Base-by-base conservation (phyloP, 179 eudicot species). In the Sideroxylon spinosum region DNA sequence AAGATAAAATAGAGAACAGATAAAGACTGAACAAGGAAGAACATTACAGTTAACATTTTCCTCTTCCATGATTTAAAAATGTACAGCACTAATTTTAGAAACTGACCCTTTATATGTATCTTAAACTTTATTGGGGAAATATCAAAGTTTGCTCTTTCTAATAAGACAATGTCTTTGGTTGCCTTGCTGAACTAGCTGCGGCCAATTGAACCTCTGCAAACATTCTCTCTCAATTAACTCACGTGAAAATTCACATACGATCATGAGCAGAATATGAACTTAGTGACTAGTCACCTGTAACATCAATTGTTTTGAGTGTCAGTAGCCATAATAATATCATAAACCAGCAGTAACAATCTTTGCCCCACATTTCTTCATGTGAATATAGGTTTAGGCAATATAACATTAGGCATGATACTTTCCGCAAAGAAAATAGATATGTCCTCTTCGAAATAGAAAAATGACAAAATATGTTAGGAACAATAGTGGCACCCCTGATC, bases 391-490 rank as follows among this genome's bases (percentile, higher is more conserved):
- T 76, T 48, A 77, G 78, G 77, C 56, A 80, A 66, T 16, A 49
- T 71, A 63, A 72, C 80, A 28, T 68, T 74, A 29, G 55, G 78
- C 76, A 75, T 77, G 82, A 80, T 82, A 75, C 76, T 78, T 55
- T 78, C 17, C 57, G 4, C 32, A 46, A 63, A 68, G 68, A 57
- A 56, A 28, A 75, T 16, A 68, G 83, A 68, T 79, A 74, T 82
- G 85, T 77, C 79, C 69, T 76, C 66, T 68, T 74, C 70, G 61
- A 80, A 70, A 65, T 74, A 75, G 83, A 44, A 77, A 85, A 80
- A 57, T 62, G 82, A 82, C 77, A 82, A 53, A n/a, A n/a, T 65
- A 60, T 71, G 62, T 28, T 74, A 52, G 7, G 64, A 80, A 71
- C 25, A 57, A 23, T 32, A 50, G 19, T 53, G 72, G 50, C 3